Base-by-base conservation (phyloP, 2,329 filamentous ascomycete species). In the Trichoderma sp. region DNA sequence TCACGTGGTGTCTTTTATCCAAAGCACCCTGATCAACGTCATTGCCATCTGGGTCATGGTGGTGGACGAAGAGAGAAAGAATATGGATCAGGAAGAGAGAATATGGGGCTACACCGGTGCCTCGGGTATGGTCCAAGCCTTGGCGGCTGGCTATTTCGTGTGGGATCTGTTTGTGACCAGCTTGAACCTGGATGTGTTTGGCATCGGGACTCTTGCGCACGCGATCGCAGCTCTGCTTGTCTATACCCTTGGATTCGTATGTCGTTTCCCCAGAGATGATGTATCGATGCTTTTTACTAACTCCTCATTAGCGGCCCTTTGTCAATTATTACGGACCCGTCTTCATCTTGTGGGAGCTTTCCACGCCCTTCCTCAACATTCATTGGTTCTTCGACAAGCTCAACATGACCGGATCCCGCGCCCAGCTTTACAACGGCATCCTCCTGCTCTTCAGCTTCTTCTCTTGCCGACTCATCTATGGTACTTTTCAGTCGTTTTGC, bases 321-420 rank as follows among this genome's bases (percentile, higher is more conserved):
- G 84, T 94, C 71, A 94, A 94, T 81, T 94, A 89, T 82, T 96
- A 95, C 79, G 90, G 87, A 67, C 86, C 86, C 67, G 87, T 88
- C 69, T 96, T 96, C 79, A 92, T 96, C 74, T 89, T 95, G 68
- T 96, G 93, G 86, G 92, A 96, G 79, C 86, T 96, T 45, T 94
- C 91, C 29, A 91, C 90, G 5, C 92, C 92, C 8, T 94, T 95
- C 78, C 84, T 95, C 68, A 96, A 96, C 77, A 86, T 94, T 76
- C 92, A 96, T 82, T 96, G 92, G 92, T 95, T 95, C 82, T 92
- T 91, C 80, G 92, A 96, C 80, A 96, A 96, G 82, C 82, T 94
- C 68, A 86, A 88, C 74, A 89, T 93, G 84, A 95, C 92, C 0
- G 92, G 92, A 39, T 89, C 89, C 22, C 84, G 83, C 64, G 79